Base-by-base conservation (phyloP, 345 rosid species). In the Corchorus olitorius region DNA sequence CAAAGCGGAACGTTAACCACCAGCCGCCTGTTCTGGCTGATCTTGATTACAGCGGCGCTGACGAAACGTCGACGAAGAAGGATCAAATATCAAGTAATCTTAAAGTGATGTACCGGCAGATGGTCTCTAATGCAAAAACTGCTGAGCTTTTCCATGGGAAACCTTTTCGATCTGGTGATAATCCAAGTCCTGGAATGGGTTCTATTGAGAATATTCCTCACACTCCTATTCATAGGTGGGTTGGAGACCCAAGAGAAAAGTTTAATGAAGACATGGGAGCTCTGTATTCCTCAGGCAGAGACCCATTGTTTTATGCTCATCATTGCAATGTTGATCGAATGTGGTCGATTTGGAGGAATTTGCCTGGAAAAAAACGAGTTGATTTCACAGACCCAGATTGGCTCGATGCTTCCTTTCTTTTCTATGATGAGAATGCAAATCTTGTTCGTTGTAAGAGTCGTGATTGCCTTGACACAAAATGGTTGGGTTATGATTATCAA, bases 261-360 rank as follows among this genome's bases (percentile, higher is more conserved):
- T 76, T 87, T 74, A 2, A 50, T 0, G 94, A 88, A 69, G 45
- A 90, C 83, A 88, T 90, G 94, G 94, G 94, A 3, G 85, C 74
- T 22, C 83, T 90, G 80, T 87, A 88, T 79, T 87, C 94, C 0
- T 88, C 92, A 0, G 94, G 63, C 0, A 84, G 89, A 65, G 94
- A 90, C 65, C 94, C 94, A 0, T 56, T 90, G 52, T 90, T 90
- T 77, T 88, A 46, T 22, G 72, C 83, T 48, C 94, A 88, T 75
- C 94, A 90, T 56, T 55, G 84, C 7, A 90, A 90, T 10, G 73
- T 87, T 0, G 94, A 90, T 71, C 85, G 92, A 5, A 71, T 87
- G 87, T 88, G 92, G 94, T 59, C 77, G 11, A 2, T 90, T 14
- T 90, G 92, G 94, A 88, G 83, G 52, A 76, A 82, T 1, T 65